These are phyloP conservation scores for Mortierella alpina DNA, from an alignment of 192 early-diverging fungal genomes.

Conservation along the genomic window DNA sequence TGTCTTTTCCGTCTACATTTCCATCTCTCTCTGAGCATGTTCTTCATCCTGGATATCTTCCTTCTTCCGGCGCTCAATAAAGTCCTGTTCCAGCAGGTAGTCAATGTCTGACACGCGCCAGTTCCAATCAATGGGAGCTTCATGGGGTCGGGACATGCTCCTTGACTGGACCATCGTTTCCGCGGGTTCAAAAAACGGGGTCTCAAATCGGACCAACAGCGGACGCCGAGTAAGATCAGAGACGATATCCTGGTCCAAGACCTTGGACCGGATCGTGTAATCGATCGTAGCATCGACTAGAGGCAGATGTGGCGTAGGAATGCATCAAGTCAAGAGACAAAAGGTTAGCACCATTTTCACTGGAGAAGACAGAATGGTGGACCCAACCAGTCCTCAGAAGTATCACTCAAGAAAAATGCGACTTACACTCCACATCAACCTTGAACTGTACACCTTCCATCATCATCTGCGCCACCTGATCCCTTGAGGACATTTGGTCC, in stretches of 20 bases:
- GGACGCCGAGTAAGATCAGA: conserved; percentile 59
- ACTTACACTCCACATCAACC: conserved; percentile 58
- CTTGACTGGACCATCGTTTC: conserved; percentile 59
- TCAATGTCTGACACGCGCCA: conserved; percentile 65
- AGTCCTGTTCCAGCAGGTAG: conserved; percentile 62
- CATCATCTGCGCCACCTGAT: conserved; percentile 54
- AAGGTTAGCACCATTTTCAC: neutral
- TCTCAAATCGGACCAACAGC: conserved; percentile 59
- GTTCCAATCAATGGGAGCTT: conserved; percentile 56
- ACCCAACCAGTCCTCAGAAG: neutral
- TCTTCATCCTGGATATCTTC: conserved; percentile 46
- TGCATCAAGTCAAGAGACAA: neutral
- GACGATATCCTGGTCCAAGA: conserved; percentile 38
- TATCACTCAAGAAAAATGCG: no score
- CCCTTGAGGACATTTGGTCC: conserved; percentile 52
- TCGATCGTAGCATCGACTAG: conserved; percentile 47
- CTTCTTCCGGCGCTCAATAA: conserved; percentile 27
- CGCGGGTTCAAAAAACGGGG: conserved; percentile 64
- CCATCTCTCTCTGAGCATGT: conserved; percentile 51
- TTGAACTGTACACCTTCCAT: conserved; percentile 62
- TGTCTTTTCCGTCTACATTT: conserved; percentile 19
- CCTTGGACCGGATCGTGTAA: conserved; percentile 35
- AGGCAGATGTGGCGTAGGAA: neutral
- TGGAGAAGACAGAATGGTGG: neutral
- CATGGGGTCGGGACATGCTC: conserved; percentile 48